A percentile compares a stretch with the other conserved stretches of the same genome.
These are phyloP conservation scores for Heteromeles arbutifolia DNA, from an alignment of 306 rosid genomes.

Conservation along the genomic window DNA sequence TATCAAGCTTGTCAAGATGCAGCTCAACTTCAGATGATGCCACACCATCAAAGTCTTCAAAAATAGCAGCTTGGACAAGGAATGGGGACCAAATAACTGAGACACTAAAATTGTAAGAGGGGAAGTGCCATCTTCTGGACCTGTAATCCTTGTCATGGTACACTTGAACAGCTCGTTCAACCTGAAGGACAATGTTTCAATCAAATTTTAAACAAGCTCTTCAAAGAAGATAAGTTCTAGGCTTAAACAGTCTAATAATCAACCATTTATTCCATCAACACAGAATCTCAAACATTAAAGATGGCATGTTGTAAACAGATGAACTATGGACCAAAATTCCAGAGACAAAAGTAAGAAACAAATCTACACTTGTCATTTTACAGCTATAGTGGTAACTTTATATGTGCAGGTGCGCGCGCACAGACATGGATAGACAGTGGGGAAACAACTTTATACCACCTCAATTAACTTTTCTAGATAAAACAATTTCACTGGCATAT, in stretches of 20 bases:
- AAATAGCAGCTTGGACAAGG: slow-evolving; percentile 78
- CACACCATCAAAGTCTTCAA: slow-evolving; percentile 81
- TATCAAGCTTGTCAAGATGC: slow-evolving; percentile 63
- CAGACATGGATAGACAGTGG: background rate
- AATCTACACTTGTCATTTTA: background rate
- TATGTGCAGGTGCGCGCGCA: background rate
- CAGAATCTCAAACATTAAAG: background rate
- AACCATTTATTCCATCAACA: background rate
- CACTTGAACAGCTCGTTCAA: slow-evolving; percentile 53
- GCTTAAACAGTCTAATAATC: background rate
- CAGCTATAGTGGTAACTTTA: background rate
- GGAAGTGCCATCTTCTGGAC: slow-evolving; percentile 72
- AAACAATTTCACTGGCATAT: background rate
- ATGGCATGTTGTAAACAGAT: background rate
- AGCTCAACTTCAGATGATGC: slow-evolving; percentile 87
- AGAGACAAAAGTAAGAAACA: background rate
- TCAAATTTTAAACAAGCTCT: background rate
- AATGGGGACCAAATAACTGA: slow-evolving; percentile 83
- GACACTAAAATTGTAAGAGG: slow-evolving; percentile 53
- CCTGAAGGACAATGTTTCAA: slow-evolving; percentile 44
- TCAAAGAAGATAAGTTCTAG: background rate
- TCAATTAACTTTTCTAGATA: background rate
- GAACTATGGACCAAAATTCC: background rate
- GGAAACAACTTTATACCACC: background rate
- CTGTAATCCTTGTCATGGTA: slow-evolving; percentile 82